Conservation (phyloP, 306 rosid genomes). For the Vigna nakashimae region DNA sequence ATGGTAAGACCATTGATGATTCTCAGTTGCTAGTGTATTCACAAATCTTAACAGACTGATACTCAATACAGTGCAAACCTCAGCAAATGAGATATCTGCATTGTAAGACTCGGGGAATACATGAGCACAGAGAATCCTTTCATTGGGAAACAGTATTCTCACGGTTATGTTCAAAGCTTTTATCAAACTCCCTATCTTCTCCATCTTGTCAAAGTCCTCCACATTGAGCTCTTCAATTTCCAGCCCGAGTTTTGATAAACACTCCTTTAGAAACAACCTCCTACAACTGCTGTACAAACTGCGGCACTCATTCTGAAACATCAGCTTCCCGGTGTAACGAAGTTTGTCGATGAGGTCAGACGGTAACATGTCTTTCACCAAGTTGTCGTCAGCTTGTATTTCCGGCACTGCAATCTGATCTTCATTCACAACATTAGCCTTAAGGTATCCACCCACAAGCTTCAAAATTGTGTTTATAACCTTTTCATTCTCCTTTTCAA, state of each 20-base stretch:
- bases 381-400: conserved; percentile 42
- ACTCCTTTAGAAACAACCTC: conserved; percentile 70
- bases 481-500: not conserved
- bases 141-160: conserved; percentile 71
- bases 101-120: conserved; percentile 55
- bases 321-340: conserved; percentile 63
- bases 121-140: conserved; percentile 64
- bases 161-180: conserved; percentile 59
- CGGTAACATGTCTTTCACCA: conserved; percentile 69
- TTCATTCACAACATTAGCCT: not conserved
- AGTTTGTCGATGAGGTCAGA: conserved; percentile 59
- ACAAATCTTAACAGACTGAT: conserved; percentile 50
- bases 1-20: conserved; percentile 48
- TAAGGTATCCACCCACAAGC: not conserved
- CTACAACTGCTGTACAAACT: conserved; percentile 63
- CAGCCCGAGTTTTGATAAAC: conserved; percentile 58
- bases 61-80: not conserved
- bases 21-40: conserved; percentile 58
- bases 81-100: not conserved
- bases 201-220: conserved; percentile 60
- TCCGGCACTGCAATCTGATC: not conserved
- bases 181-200: conserved; percentile 45
- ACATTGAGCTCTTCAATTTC: conserved; percentile 54
- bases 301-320: conserved; percentile 71
- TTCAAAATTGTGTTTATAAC: not conserved